Evolutionary conservation across 2,329 filamentous ascomycete species (phyloP).

Genomic region (Emergomyces pasteurianus): DNA sequence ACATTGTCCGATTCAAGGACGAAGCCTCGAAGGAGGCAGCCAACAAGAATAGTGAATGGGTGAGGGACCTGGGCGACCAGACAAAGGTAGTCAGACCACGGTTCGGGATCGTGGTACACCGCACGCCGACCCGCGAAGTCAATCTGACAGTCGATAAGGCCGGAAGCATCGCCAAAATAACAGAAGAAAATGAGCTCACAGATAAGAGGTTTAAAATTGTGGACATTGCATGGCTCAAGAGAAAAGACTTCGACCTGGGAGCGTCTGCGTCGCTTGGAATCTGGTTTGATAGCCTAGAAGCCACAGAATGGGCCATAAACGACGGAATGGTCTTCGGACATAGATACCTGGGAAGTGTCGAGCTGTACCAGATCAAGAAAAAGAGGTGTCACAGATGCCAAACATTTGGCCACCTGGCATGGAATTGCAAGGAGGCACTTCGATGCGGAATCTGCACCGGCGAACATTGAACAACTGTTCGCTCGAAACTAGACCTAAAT

Average conservation of each 20-base stretch:
- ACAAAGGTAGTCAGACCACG: constrained; percentile 12
- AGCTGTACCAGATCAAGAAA: constrained; percentile 11
- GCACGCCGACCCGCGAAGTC: constrained; percentile 9
- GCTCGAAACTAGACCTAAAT: constrained; percentile 11
- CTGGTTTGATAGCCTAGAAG: constrained; percentile 16
- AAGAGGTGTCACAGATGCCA: constrained; percentile 15
- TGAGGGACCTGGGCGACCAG: constrained; percentile 11
- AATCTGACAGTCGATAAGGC: constrained; percentile 7
- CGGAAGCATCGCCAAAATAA: constrained; percentile 9
- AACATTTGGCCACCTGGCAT: constrained; percentile 16
- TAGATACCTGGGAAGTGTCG: constrained; percentile 15
- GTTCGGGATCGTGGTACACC: constrained; percentile 9
- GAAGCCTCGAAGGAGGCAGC: constrained; percentile 11
- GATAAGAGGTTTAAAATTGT: constrained; percentile 14
- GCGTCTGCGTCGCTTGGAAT: constrained; percentile 15
- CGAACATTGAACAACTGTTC: constrained; percentile 13
- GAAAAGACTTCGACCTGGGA: constrained; percentile 14
- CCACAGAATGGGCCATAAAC: constrained; percentile 13
- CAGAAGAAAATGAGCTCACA: constrained; percentile 11
- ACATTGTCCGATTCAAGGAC: constrained; percentile 16
- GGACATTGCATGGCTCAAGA: constrained; percentile 18
- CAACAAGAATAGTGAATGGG: constrained; percentile 14
- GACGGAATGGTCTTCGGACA: constrained; percentile 14
- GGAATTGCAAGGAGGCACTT: constrained; percentile 15
- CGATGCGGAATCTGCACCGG: constrained; percentile 14